phyloP scores from a whole-genome alignment of 139 green algal genomes.

The Zygnema cylindricum region DNA sequence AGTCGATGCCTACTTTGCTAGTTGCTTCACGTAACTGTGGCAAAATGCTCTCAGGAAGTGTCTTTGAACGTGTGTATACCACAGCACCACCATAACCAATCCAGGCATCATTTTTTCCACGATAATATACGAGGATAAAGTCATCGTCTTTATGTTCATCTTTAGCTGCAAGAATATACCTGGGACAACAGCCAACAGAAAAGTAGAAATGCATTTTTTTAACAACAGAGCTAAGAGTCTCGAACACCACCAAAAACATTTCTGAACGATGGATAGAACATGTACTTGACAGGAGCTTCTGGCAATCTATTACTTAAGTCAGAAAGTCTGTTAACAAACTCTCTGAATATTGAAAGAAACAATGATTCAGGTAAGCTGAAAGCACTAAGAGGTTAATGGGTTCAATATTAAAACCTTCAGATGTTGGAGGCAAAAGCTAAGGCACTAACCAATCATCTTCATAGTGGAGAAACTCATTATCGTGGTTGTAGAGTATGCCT shows the following conservation, averaged over 20 bases:
- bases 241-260: no score
- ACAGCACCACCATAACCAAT: slow-evolving; percentile 77
- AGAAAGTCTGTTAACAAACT: no score
- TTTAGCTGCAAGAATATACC: slow-evolving; percentile 76
- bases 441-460: slow-evolving; percentile 77
- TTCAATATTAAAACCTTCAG: no score
- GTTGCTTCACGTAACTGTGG: slow-evolving; percentile 67
- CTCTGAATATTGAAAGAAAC: no score
- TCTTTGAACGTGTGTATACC: slow-evolving; percentile 66
- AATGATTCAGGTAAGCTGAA: no score
- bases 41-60: slow-evolving; percentile 69
- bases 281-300: no score
- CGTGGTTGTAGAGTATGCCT: slow-evolving; percentile 76
- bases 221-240: no score
- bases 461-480: slow-evolving; percentile 87
- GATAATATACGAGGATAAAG: slow-evolving; percentile 88
- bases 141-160: slow-evolving; percentile 71
- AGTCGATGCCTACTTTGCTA: slow-evolving; percentile 44
- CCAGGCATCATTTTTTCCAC: slow-evolving; percentile 88
- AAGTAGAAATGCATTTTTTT: no score
- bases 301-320: no score
- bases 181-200: no score
- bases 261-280: no score
- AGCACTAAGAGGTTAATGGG: no score
- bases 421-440: slow-evolving; percentile 1